These are phyloP conservation scores for Neurospora sp. DNA, from an alignment of 2,329 filamentous ascomycete species.

Conservation along the genomic window DNA sequence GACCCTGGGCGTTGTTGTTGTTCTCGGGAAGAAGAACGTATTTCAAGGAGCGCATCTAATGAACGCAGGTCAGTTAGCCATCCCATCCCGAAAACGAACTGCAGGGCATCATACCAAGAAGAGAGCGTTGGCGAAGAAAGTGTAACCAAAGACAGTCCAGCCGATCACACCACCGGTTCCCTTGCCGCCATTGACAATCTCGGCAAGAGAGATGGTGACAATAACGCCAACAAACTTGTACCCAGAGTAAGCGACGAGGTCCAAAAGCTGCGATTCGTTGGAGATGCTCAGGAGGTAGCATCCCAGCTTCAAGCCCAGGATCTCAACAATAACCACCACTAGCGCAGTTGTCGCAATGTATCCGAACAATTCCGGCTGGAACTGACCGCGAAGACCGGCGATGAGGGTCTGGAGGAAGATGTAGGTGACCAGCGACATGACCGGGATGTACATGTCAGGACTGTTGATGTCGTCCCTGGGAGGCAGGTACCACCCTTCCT, in stretches of 20 bases:
- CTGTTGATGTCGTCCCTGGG: slow-evolving; percentile 94
- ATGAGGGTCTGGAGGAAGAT: slow-evolving; percentile 87
- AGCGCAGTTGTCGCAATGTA: slow-evolving; percentile 79
- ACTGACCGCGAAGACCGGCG: slow-evolving; percentile 79
- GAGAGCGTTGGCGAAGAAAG: slow-evolving; percentile 86
- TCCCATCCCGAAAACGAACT: background rate
- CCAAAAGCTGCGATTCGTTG: slow-evolving; percentile 85
- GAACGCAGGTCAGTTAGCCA: slow-evolving; percentile 12
- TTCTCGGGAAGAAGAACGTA: slow-evolving; percentile 91
- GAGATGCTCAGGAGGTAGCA: slow-evolving; percentile 91
- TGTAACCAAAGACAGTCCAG: slow-evolving; percentile 84
- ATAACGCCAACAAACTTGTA: slow-evolving; percentile 99
- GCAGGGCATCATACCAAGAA: slow-evolving; percentile 60
- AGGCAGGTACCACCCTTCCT: slow-evolving; percentile 72
- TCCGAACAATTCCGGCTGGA: slow-evolving; percentile 87
- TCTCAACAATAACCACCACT: slow-evolving; percentile 76
- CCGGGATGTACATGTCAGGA: slow-evolving; percentile 93
- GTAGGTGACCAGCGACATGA: slow-evolving; percentile 97
- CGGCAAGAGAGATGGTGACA: slow-evolving; percentile 68
- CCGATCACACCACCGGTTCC: slow-evolving; percentile 82
- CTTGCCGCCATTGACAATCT: slow-evolving; percentile 65
- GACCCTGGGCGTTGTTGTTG: slow-evolving; percentile 51
- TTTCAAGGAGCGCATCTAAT: slow-evolving; percentile 80
- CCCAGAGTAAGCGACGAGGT: slow-evolving; percentile 89
- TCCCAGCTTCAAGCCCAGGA: slow-evolving; percentile 80